Evolutionary conservation across 768 basidiomycete species (phyloP).

Genomic region (Mycena latifolia): DNA sequence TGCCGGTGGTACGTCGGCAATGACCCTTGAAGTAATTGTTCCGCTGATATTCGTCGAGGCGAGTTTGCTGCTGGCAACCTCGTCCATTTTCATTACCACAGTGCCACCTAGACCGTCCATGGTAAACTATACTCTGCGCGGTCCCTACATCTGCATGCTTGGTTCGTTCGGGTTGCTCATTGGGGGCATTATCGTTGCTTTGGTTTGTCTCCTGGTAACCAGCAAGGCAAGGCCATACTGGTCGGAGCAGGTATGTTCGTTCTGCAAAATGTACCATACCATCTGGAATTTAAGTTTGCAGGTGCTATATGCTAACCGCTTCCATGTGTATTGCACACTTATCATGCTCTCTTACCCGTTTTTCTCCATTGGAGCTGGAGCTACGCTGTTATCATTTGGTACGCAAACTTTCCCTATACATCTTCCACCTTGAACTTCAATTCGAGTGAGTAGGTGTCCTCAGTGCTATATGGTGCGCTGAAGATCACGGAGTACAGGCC

Average conservation of each 20-base stretch:
- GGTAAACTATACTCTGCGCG: constrained; percentile 14
- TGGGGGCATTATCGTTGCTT: constrained; percentile 16
- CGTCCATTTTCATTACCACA: constrained; percentile 19
- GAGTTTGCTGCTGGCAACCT: not conserved
- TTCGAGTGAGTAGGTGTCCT: too few species aligned
- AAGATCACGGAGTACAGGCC: constrained; percentile 9
- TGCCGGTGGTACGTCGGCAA: constrained; percentile 3
- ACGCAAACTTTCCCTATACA: too few species aligned
- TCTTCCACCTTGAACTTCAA: too few species aligned
- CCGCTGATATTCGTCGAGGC: not conserved
- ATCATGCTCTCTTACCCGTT: constrained; percentile 23
- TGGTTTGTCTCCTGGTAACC: not conserved
- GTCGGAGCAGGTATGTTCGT: constrained; percentile 12
- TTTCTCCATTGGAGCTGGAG: constrained; percentile 7
- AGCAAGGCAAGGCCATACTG: constrained; percentile 8
- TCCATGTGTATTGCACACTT: constrained; percentile 9
- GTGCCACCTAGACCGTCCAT: constrained; percentile 1
- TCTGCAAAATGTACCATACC: too few species aligned
- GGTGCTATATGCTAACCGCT: constrained; percentile 15
- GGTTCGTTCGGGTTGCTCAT: constrained; percentile 4
- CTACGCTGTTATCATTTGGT: not conserved
- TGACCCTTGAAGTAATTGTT: not conserved
- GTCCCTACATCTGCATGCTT: constrained; percentile 25
- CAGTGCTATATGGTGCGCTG: constrained; percentile 15
- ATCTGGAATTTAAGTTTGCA: not conserved